Evolutionary conservation across 2,329 filamentous ascomycete genomes (phyloP).

Genomic region (Fusarium metavorans): DNA sequence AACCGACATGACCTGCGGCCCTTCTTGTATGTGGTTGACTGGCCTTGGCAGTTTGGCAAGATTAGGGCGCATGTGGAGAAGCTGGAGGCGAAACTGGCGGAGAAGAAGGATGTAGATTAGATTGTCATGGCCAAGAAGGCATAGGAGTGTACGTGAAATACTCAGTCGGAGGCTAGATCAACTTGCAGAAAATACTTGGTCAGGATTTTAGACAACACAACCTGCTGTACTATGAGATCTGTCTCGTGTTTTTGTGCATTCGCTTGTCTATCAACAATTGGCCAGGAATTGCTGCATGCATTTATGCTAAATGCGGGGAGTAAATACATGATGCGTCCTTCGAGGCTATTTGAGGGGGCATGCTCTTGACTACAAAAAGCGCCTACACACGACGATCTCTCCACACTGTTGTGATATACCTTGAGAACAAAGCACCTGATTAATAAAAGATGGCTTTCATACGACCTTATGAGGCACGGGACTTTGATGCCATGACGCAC

Average conservation of each 20-base stretch:
- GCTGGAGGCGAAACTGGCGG: constrained; percentile 45
- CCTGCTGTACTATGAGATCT: not conserved
- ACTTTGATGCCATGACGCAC: constrained; percentile 55
- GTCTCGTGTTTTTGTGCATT: not conserved
- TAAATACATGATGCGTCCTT: not conserved
- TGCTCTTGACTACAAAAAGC: not conserved
- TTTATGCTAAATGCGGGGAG: not conserved
- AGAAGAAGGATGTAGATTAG: not conserved
- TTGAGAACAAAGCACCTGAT: not conserved
- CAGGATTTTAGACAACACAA: not conserved
- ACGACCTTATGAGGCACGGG: constrained; percentile 53
- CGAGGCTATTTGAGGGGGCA: not conserved
- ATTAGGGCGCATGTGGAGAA: constrained; percentile 52
- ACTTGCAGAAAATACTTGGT: not conserved
- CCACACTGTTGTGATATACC: not conserved
- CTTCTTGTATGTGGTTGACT: constrained; percentile 55
- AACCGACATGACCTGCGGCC: constrained; percentile 55
- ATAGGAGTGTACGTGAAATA: not conserved
- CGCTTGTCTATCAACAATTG: not conserved
- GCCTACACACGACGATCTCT: not conserved
- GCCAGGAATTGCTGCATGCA: not conserved
- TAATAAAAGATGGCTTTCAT: constrained; percentile 57
- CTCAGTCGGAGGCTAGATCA: not conserved
- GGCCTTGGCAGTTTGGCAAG: constrained; percentile 57
- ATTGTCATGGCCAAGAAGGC: not conserved